Evolutionary conservation across 2,329 filamentous ascomycete species (phyloP).

Genomic region (Diaporthe vexans): DNA sequence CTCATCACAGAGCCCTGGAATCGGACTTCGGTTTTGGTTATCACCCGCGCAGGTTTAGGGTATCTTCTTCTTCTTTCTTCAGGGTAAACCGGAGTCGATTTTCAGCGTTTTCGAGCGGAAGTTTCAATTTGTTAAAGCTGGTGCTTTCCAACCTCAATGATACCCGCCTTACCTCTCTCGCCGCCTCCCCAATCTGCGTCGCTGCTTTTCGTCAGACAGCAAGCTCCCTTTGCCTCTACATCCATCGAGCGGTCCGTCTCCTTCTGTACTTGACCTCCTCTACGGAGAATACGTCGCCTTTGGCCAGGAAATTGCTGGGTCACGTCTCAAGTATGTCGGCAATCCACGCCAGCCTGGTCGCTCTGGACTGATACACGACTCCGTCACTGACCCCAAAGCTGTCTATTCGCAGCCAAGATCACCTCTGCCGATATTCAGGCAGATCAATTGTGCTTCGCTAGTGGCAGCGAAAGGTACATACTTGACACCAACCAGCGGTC

Average conservation of each 20-base stretch:
- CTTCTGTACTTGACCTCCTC: background rate
- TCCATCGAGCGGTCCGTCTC: background rate
- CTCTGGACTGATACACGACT: background rate
- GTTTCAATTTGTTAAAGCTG: constrained; percentile 38
- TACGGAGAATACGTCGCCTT: background rate
- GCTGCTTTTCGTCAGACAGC: background rate
- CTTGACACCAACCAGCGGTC: background rate
- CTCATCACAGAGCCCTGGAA: constrained; percentile 21
- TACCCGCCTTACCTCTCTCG: background rate
- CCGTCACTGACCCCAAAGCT: background rate
- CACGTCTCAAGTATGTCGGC: background rate
- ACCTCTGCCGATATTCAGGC: background rate
- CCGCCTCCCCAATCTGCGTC: background rate
- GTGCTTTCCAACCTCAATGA: background rate
- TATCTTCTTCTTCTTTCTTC: constrained; percentile 39
- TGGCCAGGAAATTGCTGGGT: background rate
- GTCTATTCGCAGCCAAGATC: background rate
- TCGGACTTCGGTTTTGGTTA: constrained; percentile 38
- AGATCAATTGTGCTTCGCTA: background rate
- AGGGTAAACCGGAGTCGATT: constrained; percentile 28
- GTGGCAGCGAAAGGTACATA: background rate
- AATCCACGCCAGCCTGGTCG: too few species aligned
- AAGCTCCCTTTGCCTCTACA: background rate
- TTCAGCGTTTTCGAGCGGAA: constrained; percentile 40
- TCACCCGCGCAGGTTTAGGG: constrained; percentile 38